phyloP scores from a whole-genome alignment of 208 protist genomes.

The Crithidia fasciculata region DNA sequence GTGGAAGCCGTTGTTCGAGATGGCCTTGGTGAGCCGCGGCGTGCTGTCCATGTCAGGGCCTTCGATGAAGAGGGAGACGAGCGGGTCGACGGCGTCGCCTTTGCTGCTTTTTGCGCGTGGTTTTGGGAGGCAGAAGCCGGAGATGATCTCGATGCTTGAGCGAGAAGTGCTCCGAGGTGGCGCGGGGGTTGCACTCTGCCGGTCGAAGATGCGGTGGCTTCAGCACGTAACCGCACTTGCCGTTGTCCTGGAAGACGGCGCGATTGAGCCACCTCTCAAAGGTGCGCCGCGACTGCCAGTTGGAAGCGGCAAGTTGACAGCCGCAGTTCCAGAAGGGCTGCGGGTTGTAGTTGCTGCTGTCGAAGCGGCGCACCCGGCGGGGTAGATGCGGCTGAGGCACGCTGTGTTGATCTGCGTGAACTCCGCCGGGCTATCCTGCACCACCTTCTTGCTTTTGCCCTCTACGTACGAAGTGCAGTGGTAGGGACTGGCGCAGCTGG shows the following conservation, averaged over 20 bases:
- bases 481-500: conserved; percentile 50
- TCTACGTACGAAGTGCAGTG: conserved; percentile 66
- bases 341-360: conserved; percentile 93
- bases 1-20: conserved; percentile 70
- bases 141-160: conserved; percentile 55
- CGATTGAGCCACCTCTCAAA: conserved; percentile 76
- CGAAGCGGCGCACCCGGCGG: conserved; percentile 86
- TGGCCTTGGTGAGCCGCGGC: conserved; percentile 30
- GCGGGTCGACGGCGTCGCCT: conserved; percentile 52
- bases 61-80: conserved; percentile 45
- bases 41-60: conserved; percentile 35
- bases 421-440: conserved; percentile 25
- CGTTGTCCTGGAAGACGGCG: conserved; percentile 93
- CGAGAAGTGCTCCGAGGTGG: conserved; percentile 13
- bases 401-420: conserved; percentile 60
- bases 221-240: conserved; percentile 92
- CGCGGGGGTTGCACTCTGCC: neutral
- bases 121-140: conserved; percentile 59
- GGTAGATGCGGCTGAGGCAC: conserved; percentile 92
- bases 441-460: conserved; percentile 51
- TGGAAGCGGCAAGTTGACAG: conserved; percentile 90
- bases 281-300: conserved; percentile 82
- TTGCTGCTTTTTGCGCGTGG: conserved; percentile 35
- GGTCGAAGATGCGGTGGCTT: conserved; percentile 81
- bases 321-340: conserved; percentile 76